These are phyloP conservation scores for Trichosporon coremiiforme DNA, from an alignment of 1,284 basidiomycete genomes.

Conservation along the genomic window DNA sequence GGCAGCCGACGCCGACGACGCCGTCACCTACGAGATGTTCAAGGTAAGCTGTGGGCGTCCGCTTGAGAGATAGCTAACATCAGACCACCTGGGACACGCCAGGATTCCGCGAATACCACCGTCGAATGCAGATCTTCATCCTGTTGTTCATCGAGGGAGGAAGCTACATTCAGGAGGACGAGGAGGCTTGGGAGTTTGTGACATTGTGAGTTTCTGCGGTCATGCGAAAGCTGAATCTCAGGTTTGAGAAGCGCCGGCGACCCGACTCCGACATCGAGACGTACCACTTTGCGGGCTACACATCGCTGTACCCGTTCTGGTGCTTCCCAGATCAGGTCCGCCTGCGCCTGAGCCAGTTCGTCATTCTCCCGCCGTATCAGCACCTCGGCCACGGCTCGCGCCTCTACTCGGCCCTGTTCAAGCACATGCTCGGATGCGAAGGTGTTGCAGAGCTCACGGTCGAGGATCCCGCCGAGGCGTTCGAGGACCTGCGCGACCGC, in stretches of 20 bases:
- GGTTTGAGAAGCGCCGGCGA: constrained; percentile 76
- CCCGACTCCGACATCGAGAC: constrained; percentile 56
- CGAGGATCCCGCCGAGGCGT: constrained; percentile 87
- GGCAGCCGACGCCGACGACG: constrained; percentile 61
- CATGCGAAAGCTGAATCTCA: constrained; percentile 56
- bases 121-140: constrained; percentile 91
- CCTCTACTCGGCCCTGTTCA: constrained; percentile 84
- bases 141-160: constrained; percentile 93
- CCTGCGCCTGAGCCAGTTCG: constrained; percentile 87
- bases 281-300: constrained; percentile 91
- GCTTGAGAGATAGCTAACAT: background rate
- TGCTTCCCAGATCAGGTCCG: constrained; percentile 86
- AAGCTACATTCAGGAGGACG: constrained; percentile 84
- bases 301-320: constrained; percentile 89
- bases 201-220: constrained; percentile 64
- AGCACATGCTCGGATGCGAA: constrained; percentile 68
- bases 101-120: constrained; percentile 89
- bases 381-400: constrained; percentile 85
- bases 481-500: constrained; percentile 79
- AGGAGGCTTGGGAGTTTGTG: constrained; percentile 85
- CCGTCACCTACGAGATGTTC: constrained; percentile 77
- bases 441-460: constrained; percentile 87
- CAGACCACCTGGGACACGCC: constrained; percentile 82
- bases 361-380: constrained; percentile 90
- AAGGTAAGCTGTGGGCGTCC: constrained; percentile 63